Percentiles rank a stretch among this genome's conserved stretches.
phyloP scores from a whole-genome alignment of 1,284 basidiomycete species.

The Apiotrichum sp. region DNA sequence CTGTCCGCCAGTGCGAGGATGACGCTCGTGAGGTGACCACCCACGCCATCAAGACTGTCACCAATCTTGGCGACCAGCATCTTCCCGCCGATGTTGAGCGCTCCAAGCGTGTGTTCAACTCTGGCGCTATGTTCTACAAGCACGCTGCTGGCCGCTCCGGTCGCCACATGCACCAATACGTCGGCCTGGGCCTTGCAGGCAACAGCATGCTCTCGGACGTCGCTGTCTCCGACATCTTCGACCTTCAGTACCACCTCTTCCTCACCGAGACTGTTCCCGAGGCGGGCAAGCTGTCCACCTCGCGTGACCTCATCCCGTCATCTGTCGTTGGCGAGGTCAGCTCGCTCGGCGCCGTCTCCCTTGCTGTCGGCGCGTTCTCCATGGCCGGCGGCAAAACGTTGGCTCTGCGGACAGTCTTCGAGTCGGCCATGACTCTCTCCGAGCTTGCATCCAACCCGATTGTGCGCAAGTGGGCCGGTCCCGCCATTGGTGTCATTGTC shows the following conservation, averaged over 20 bases:
- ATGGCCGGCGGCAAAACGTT: constrained; percentile 76
- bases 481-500: constrained; percentile 64
- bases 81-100: constrained; percentile 77
- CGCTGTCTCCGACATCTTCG: constrained; percentile 70
- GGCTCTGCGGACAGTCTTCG: constrained; percentile 69
- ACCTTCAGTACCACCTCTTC: constrained; percentile 71
- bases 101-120: constrained; percentile 78
- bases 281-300: constrained; percentile 12
- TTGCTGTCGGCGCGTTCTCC: constrained; percentile 78
- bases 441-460: constrained; percentile 78
- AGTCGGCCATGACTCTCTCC: constrained; percentile 64
- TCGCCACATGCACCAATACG: constrained; percentile 45
- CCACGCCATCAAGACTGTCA: constrained; percentile 64
- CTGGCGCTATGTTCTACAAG: constrained; percentile 82
- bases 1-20: constrained; percentile 75
- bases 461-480: constrained; percentile 79
- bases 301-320: constrained; percentile 31
- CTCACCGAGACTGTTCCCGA: constrained; percentile 48
- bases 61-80: constrained; percentile 66
- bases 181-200: constrained; percentile 40
- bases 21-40: constrained; percentile 69
- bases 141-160: constrained; percentile 51
- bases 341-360: constrained; percentile 65
- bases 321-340: constrained; percentile 46
- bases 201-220: constrained; percentile 43